A percentile compares a stretch with the other conserved stretches of the same genome.
Conservation (phyloP, 2,329 filamentous ascomycete genomes). For the Chalaropsis thielavioides region DNA sequence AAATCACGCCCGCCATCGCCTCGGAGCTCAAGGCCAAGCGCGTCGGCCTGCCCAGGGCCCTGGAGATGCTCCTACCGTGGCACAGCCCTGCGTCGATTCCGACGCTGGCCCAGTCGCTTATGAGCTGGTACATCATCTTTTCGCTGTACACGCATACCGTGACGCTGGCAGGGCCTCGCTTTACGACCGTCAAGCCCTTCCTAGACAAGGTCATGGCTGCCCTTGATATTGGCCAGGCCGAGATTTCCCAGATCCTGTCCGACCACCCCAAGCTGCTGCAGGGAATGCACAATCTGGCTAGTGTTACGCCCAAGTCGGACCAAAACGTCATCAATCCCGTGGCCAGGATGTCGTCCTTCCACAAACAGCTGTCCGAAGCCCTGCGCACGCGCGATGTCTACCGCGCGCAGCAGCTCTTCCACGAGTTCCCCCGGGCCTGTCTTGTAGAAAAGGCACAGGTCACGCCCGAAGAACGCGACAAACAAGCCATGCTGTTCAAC, state of each 20-base stretch:
- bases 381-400: slow-evolving; percentile 6
- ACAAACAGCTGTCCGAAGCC: slow-evolving; percentile 13
- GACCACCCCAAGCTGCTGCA: neutral
- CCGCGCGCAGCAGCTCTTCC: slow-evolving; percentile 9
- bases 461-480: neutral
- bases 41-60: slow-evolving; percentile 4
- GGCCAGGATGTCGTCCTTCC: neutral
- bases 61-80: slow-evolving; percentile 10
- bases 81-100: neutral
- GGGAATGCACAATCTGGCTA: neutral
- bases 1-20: neutral
- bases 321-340: neutral
- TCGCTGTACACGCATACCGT: neutral
- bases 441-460: neutral
- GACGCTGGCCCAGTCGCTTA: slow-evolving; percentile 3
- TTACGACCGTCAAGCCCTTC: slow-evolving; percentile 12
- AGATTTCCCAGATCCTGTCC: slow-evolving; percentile 4
- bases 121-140: slow-evolving; percentile 16
- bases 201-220: slow-evolving; percentile 12
- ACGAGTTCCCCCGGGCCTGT: slow-evolving; percentile 11
- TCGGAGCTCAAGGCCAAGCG: neutral
- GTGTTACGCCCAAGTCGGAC: neutral
- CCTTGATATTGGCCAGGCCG: neutral
- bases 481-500: slow-evolving; percentile 25
- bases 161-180: neutral